Percentiles rank a stretch among this genome's conserved stretches.
Conservation (phyloP, 495 filamentous ascomycete genomes). For the Xylaria curta region DNA sequence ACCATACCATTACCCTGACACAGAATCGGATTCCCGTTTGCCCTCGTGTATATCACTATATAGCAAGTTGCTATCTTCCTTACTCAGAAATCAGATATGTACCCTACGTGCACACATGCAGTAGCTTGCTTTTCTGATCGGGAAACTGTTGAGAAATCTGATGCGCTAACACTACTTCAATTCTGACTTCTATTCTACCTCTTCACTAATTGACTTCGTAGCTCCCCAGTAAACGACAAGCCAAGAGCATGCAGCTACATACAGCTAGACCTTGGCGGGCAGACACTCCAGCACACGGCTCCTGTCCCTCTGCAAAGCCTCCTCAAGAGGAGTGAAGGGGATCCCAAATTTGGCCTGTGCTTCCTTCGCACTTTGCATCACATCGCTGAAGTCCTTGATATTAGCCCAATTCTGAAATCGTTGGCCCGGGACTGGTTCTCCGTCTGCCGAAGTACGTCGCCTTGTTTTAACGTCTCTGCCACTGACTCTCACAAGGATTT, state of each 20-base stretch:
- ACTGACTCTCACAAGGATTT: constrained; percentile 33
- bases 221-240: no score
- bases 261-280: constrained; percentile 15
- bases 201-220: not conserved
- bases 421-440: not conserved
- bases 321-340: constrained; percentile 34
- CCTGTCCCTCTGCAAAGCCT: constrained; percentile 35
- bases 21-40: no score
- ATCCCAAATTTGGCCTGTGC: constrained; percentile 35
- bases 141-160: not conserved
- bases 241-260: not conserved
- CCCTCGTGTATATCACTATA: not conserved
- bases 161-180: not conserved
- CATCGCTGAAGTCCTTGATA: not conserved
- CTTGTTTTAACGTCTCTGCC: constrained; percentile 28
- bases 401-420: constrained; percentile 15
- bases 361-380: constrained; percentile 21
- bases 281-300: constrained; percentile 31
- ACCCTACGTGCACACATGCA: not conserved
- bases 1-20: no score
- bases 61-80: not conserved
- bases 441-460: constrained; percentile 10
- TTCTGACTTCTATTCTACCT: not conserved
- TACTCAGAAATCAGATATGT: not conserved
- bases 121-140: not conserved